Percentiles rank a stretch among this genome's conserved stretches.
Evolutionary conservation across 139 green algal genomes (phyloP).

Genomic region (Chlamydomonas schloesseri): DNA sequence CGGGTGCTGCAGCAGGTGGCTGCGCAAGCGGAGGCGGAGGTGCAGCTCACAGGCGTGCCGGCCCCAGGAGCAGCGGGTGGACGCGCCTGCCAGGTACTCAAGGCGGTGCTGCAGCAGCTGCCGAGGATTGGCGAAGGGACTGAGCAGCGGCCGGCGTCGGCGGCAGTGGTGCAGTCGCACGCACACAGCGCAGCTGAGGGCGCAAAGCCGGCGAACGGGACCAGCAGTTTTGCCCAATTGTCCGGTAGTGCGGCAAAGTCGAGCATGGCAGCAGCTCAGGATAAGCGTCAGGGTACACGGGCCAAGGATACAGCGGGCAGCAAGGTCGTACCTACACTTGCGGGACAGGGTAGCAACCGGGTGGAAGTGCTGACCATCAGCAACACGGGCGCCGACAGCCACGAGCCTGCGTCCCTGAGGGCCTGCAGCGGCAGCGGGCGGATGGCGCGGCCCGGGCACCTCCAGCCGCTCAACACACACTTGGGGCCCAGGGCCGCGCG

Average conservation of each 20-base stretch:
- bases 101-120: conserved; percentile 15
- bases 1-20: neutral
- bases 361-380: too few species aligned
- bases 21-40: neutral
- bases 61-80: neutral
- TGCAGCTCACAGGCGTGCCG: neutral
- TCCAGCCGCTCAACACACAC: neutral
- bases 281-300: too few species aligned
- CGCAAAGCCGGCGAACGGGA: too few species aligned
- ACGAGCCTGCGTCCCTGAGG: neutral
- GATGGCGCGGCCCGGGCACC: neutral
- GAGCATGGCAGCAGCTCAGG: too few species aligned
- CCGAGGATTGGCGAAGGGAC: neutral
- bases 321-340: too few species aligned
- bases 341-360: too few species aligned
- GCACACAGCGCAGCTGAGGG: too few species aligned
- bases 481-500: neutral
- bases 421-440: neutral
- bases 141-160: too few species aligned
- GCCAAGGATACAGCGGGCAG: too few species aligned
- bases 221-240: too few species aligned
- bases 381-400: too few species aligned
- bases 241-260: too few species aligned
- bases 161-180: neutral
- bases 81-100: neutral